These are phyloP conservation scores for Agrostemma githago DNA, from an alignment of 148 eudicot genomes.

Conservation along the genomic window DNA sequence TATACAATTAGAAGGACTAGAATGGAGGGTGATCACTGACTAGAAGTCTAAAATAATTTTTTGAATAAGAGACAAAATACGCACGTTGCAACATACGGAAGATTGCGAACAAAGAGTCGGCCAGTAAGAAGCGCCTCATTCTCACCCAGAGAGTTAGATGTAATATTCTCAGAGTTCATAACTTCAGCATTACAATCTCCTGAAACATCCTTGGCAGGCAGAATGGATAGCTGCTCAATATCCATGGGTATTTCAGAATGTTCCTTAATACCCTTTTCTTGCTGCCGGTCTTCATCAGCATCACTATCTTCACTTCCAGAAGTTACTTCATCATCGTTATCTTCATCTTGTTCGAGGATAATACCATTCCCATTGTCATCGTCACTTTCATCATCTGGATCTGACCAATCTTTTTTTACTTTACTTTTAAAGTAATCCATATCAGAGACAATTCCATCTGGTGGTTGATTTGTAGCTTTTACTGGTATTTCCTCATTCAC, in stretches of 20 bases:
- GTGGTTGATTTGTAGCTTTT: constrained; percentile 24
- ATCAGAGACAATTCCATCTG: constrained; percentile 51
- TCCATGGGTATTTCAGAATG: constrained; percentile 8
- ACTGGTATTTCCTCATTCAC: constrained; percentile 26
- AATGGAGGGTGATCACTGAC: background rate
- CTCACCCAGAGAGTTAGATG: constrained; percentile 32
- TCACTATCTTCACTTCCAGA: constrained; percentile 7
- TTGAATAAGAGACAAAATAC: background rate
- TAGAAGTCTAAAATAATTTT: background rate
- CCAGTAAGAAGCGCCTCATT: constrained; percentile 45
- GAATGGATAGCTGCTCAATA: constrained; percentile 16
- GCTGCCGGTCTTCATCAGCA: constrained; percentile 9
- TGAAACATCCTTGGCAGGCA: constrained; percentile 23
- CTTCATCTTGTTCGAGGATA: constrained; percentile 31
- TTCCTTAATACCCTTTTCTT: constrained; percentile 24
- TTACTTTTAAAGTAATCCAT: constrained; percentile 79
- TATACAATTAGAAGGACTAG: background rate
- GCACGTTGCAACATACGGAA: constrained; percentile 83
- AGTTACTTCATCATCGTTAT: constrained; percentile 18
- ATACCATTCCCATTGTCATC: constrained; percentile 28
- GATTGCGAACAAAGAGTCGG: constrained; percentile 87
- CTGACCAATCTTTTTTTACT: constrained; percentile 83
- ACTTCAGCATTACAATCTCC: constrained; percentile 32
- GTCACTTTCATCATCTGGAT: constrained; percentile 57
- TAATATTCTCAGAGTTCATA: constrained; percentile 29